These are phyloP conservation scores for Russula sp. DNA, from an alignment of 768 basidiomycete genomes.

Conservation along the genomic window DNA sequence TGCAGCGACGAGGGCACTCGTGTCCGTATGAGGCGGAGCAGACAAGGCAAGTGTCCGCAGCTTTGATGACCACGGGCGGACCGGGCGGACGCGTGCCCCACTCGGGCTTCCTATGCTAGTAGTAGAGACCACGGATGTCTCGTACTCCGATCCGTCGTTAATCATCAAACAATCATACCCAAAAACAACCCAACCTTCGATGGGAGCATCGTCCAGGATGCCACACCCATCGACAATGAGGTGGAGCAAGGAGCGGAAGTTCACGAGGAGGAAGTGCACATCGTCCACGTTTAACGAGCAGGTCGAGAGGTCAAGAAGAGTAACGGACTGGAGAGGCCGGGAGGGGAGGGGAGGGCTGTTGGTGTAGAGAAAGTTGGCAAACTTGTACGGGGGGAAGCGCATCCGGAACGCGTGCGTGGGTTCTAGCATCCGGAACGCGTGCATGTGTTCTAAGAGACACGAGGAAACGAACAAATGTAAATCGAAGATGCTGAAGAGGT, in stretches of 20 bases:
- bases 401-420: conserved; percentile 52
- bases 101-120: neutral
- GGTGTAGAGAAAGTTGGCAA: conserved; percentile 37
- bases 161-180: conserved; percentile 40
- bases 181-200: conserved; percentile 50
- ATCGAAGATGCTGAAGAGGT: conserved; percentile 42
- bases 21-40: conserved; percentile 22
- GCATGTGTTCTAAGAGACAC: conserved; percentile 36
- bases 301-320: conserved; percentile 71
- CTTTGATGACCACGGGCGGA: conserved; percentile 48
- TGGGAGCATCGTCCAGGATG: conserved; percentile 42
- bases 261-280: conserved; percentile 45
- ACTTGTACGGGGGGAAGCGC: conserved; percentile 61
- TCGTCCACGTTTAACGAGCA: conserved; percentile 48
- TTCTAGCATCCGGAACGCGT: conserved; percentile 49
- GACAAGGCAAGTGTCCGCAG: conserved; percentile 46
- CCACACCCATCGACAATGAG: conserved; percentile 66
- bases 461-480: conserved; percentile 44
- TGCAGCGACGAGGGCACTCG: conserved; percentile 37
- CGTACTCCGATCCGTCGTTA: neutral
- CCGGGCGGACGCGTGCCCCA: conserved; percentile 43
- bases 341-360: conserved; percentile 19
- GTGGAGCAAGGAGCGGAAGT: conserved; percentile 47
- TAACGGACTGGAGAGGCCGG: conserved; percentile 37
- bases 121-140: neutral